Evolutionary conservation across 2,329 filamentous ascomycete genomes (phyloP), one percentile per base, ranked within the genome.

Genomic region (Aspergillus thermomutatus): DNA sequence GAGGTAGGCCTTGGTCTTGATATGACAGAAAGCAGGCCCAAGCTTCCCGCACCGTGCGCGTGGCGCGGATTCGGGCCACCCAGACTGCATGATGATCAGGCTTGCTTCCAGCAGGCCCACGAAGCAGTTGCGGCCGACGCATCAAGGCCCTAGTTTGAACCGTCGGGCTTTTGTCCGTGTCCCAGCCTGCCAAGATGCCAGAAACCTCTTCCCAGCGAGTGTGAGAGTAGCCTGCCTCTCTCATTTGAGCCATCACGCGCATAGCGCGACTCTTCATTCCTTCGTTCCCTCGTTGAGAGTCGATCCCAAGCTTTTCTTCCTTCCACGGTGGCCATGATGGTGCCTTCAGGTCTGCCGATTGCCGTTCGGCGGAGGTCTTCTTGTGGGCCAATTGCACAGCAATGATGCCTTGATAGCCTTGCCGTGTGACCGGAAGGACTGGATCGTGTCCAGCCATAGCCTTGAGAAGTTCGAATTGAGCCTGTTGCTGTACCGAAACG

Each of bases 311-410:
- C 53, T 78, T 82, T 49, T 84, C 81, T 65, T 84, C 80, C 67
- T 86, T 87, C 84, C 84, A 88, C 0, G 85, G 85, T 14, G 85
- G 85, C 85, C 85, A 88, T 7, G 82, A 84, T 8, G 78, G 72
- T 2, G 83, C 78, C 72, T 87, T 86, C 21, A 86, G 72, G 47
- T 77, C 72, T 2, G 84, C 84, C 79, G 83, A 87, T 57, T 83
- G 76, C 27, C 74, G 78, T 64, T 88, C 85, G 27, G 74, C 70
- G 0, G 63, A 40, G 1, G 83, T 85, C 67, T 87, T 87, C 46
- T 73, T 74, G 54, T 83, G 83, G 5, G 81, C 79, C 11, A 87
- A 71, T 63, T 87, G 84, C n/a, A 83, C 76, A 2, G 77, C 76
- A 34, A 79, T 72, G 17, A 87, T 73, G 27, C 80, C 82, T 54